Base-by-base conservation (phyloP, 2,329 filamentous ascomycete genomes). In the Pseudogymnoascus sp. region DNA sequence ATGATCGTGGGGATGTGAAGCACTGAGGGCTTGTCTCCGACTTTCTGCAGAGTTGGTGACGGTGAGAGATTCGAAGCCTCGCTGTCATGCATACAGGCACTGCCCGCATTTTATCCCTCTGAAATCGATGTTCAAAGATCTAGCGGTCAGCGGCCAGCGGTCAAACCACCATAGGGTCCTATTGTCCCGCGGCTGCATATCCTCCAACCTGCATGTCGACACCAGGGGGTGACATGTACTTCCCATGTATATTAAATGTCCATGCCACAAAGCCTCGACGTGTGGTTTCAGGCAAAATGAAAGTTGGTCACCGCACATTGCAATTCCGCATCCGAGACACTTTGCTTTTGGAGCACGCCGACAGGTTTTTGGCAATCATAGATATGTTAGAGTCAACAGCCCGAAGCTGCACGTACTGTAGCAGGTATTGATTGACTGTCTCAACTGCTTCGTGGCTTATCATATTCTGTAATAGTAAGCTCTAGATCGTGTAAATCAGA, bases 231-330 rank as follows among this genome's bases (percentile, higher is more conserved):
- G 28, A 21, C 50, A 57, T 57, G 50, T 57, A 57, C 17, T 33
- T 57, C 5, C 33, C 50, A 15, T 57, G 50, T 57, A 57, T 57
- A 33, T 11, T 15, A 11, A 3, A 57, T 57, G 28, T 57, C 50
- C 47, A 53, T 31, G 23, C 47, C 47, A 31, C 47, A 53, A 28
- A 33, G 26, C 10, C 28, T 19, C 17, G 28, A 57, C 50, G 50
- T 57, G 50, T 57, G 33, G 50, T 57, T 57, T 57, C 50, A 57
- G 50, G 26, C 50, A 57, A 57, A 57, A 57, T 33, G 17, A 19
- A 53, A 57, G 28, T 57, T 8, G 50, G 50, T 57, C 50, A 57
- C 50, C 28, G 28, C 50, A 57, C 28, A 57, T 57, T 33, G 28
- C 10, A 57, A 33, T 33, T 19, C 28, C n/a, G n/a, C 26, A 26